phyloP scores from a whole-genome alignment of 2,329 filamentous ascomycete genomes.

The Nemania bipapillata region DNA sequence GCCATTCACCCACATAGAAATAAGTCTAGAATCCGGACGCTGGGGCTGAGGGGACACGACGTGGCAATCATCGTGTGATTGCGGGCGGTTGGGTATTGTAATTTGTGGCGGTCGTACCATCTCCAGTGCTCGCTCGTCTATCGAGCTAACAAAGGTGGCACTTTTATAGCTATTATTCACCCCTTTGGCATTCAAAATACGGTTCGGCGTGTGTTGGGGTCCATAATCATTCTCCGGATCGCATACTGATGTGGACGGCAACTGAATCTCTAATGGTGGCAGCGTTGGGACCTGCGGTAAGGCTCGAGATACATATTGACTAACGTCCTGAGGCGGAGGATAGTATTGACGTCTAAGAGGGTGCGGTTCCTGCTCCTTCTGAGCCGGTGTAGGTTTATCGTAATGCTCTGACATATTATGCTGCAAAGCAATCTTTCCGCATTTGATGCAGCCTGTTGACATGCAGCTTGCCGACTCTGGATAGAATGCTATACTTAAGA shows the following conservation, averaged over 20 bases:
- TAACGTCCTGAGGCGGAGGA: slow-evolving; percentile 31
- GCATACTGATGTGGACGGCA: slow-evolving; percentile 37
- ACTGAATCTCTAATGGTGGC: slow-evolving; percentile 27
- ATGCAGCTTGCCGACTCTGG: too few species aligned
- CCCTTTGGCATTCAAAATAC: not conserved
- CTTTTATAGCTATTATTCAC: slow-evolving; percentile 2
- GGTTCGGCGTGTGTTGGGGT: slow-evolving; percentile 9
- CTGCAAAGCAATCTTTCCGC: slow-evolving; percentile 7
- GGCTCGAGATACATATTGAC: slow-evolving; percentile 29
- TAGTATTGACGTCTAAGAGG: slow-evolving; percentile 15
- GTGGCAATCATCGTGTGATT: slow-evolving; percentile 26
- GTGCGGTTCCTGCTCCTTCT: slow-evolving; percentile 14
- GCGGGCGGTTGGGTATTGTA: slow-evolving; percentile 9
- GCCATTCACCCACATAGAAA: slow-evolving; percentile 34
- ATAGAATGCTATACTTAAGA: not conserved
- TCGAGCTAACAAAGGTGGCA: slow-evolving; percentile 18
- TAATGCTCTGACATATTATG: slow-evolving; percentile 30
- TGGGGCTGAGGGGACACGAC: slow-evolving; percentile 42
- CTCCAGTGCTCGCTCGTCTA: slow-evolving; percentile 34
- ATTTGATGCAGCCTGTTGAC: not conserved
- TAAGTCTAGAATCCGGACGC: slow-evolving; percentile 36
- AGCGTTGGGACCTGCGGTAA: slow-evolving; percentile 36
- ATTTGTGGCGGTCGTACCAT: slow-evolving; percentile 35
- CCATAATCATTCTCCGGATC: slow-evolving; percentile 28
- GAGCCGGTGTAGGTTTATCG: slow-evolving; percentile 8